These are phyloP conservation scores for Hymenoscyphus fructigenus DNA, from an alignment of 2,329 filamentous ascomycete species.

Conservation along the genomic window DNA sequence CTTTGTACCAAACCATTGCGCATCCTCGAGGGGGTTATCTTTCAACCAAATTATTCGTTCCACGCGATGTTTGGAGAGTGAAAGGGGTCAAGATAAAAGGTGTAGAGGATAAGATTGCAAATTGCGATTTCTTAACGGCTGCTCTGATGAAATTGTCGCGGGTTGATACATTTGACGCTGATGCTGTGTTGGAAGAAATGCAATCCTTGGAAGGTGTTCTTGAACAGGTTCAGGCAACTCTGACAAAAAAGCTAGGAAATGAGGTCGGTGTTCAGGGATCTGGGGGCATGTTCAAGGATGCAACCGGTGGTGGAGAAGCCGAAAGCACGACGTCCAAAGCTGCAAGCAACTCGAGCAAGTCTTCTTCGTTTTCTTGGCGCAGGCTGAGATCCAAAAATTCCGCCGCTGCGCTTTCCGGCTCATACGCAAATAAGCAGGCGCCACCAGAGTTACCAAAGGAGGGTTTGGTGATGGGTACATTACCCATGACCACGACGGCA, in stretches of 20 bases:
- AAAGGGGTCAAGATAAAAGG: constrained; percentile 91
- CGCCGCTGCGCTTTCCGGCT: constrained; percentile 55
- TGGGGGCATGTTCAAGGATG: constrained; percentile 73
- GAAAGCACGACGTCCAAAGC: constrained; percentile 49
- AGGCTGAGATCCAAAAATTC: constrained; percentile 89
- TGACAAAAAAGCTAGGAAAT: constrained; percentile 84
- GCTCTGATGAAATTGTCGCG: constrained; percentile 79
- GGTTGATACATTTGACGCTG: constrained; percentile 87
- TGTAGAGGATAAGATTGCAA: constrained; percentile 89
- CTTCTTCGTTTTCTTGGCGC: constrained; percentile 83
- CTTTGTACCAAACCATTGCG: constrained; percentile 85
- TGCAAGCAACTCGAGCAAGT: constrained; percentile 68
- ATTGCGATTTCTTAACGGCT: constrained; percentile 87
- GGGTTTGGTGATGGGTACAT: constrained; percentile 64
- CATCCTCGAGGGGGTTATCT: constrained; percentile 91
- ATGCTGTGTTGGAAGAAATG: constrained; percentile 92
- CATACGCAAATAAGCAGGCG: constrained; percentile 49
- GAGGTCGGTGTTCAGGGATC: constrained; percentile 84
- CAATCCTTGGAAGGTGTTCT: constrained; percentile 81
- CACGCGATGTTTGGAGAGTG: constrained; percentile 89
- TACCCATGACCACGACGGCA: constrained; percentile 69
- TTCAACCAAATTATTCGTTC: constrained; percentile 87
- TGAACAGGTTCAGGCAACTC: constrained; percentile 75
- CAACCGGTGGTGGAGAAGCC: constrained; percentile 42
- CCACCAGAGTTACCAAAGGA: constrained; percentile 55